A percentile compares a stretch with the other conserved stretches of the same genome.
Conservation (phyloP, 768 basidiomycete genomes). For the Rhodotorula sphaerocarpa region DNA sequence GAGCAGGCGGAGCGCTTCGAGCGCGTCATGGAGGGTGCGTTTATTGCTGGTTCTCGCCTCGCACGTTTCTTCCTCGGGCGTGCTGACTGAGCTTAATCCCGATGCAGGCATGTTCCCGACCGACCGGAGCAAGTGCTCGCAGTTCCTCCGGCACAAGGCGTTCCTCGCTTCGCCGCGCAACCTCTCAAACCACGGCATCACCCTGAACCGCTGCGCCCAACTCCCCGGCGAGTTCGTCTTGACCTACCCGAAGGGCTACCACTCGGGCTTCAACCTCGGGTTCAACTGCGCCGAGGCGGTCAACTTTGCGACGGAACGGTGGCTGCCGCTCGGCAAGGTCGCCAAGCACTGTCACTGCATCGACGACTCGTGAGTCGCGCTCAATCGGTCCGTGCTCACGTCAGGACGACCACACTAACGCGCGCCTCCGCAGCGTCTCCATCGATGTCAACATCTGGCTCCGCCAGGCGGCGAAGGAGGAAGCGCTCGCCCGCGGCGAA, state of each 20-base stretch:
- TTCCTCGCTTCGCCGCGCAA: constrained; percentile 82
- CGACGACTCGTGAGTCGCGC: constrained; percentile 43
- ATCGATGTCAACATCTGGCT: constrained; percentile 88
- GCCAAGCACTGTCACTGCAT: constrained; percentile 51
- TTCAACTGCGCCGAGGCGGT: constrained; percentile 96
- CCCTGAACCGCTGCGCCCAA: constrained; percentile 80
- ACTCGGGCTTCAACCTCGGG: constrained; percentile 92
- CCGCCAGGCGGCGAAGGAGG: constrained; percentile 56
- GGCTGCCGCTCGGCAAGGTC: constrained; percentile 76
- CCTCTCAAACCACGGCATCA: constrained; percentile 67
- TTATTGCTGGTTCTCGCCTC: background rate
- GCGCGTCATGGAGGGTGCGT: constrained; percentile 72
- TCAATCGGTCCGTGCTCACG: too few relatives aligned
- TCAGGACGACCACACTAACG: background rate
- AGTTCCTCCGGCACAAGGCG: constrained; percentile 93
- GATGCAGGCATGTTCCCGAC: constrained; percentile 62
- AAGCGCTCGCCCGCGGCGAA: constrained; percentile 42
- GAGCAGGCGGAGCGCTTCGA: constrained; percentile 73
- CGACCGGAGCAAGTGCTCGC: constrained; percentile 72
- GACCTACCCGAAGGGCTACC: constrained; percentile 88
- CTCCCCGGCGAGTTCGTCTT: constrained; percentile 93
- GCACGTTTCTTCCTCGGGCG: background rate
- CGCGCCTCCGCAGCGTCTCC: constrained; percentile 61
- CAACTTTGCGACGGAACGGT: constrained; percentile 90
- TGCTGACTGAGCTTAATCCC: background rate